phyloP scores from a whole-genome alignment of 768 basidiomycete genomes.

The Psilocybe tampanensis region DNA sequence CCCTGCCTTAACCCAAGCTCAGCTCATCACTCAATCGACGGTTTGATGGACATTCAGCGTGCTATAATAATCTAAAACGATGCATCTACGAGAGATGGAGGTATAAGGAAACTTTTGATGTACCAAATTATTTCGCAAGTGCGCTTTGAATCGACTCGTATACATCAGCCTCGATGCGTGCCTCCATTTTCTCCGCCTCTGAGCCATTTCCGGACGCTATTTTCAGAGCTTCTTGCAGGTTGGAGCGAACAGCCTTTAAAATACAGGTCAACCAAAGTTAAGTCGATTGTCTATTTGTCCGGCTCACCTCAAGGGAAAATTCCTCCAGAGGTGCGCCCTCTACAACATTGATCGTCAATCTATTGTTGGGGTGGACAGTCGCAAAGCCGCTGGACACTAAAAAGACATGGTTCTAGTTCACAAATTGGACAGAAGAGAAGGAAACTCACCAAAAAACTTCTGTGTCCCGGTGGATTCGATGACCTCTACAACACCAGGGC shows the following conservation, averaged over 20 bases:
- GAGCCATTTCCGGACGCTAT: slow-evolving; percentile 82
- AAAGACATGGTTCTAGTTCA: slow-evolving; percentile 7
- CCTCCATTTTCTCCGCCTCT: slow-evolving; percentile 93
- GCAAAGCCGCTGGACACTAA: slow-evolving; percentile 96
- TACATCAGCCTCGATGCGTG: slow-evolving; percentile 92
- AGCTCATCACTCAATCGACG: not conserved
- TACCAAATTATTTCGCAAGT: slow-evolving; percentile 44
- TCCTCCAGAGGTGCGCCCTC: slow-evolving; percentile 93
- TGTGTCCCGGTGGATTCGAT: slow-evolving; percentile 81
- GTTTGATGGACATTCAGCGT: not conserved
- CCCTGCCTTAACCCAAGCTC: too few species aligned
- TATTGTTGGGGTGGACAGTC: slow-evolving; percentile 97
- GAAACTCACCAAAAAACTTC: slow-evolving; percentile 95
- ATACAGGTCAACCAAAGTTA: too few species aligned
- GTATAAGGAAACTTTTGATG: not conserved
- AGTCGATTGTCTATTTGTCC: not conserved
- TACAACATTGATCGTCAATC: slow-evolving; percentile 93
- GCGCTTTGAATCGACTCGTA: slow-evolving; percentile 95
- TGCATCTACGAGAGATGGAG: not conserved
- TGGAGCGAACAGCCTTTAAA: slow-evolving; percentile 81
- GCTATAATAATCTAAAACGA: not conserved
- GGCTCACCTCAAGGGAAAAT: slow-evolving; percentile 85
- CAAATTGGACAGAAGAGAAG: not conserved
- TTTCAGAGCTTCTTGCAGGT: slow-evolving; percentile 86
- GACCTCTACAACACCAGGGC: slow-evolving; percentile 93